phyloP scores from a whole-genome alignment of 2,329 filamentous ascomycete species.

The Cryphonectria japonica region DNA sequence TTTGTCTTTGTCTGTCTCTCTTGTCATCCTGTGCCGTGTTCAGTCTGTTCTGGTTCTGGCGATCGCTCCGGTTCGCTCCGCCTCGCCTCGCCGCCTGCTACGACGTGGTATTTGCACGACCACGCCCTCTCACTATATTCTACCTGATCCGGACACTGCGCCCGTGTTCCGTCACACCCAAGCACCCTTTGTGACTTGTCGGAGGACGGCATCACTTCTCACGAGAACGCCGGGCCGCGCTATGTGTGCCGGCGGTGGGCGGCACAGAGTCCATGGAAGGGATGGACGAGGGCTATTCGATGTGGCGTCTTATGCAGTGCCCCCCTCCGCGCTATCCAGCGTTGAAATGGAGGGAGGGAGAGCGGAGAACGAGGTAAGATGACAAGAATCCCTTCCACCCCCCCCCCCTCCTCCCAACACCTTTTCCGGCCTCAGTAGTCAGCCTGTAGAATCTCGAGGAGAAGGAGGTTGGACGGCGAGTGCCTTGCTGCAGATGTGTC shows the following conservation, averaged over 20 bases:
- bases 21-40: background rate
- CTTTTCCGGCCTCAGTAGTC: background rate
- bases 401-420: background rate
- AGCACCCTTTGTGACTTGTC: background rate
- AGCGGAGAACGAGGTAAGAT: background rate
- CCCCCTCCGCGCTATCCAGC: background rate
- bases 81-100: slow-evolving; percentile 1
- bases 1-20: background rate
- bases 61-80: background rate
- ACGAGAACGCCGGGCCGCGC: slow-evolving; percentile 9
- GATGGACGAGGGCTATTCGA: slow-evolving; percentile 13
- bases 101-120: background rate
- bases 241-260: slow-evolving; percentile 5
- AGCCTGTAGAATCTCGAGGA: background rate
- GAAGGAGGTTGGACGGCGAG: background rate
- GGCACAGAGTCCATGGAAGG: background rate
- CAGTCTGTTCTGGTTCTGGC: background rate
- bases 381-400: background rate
- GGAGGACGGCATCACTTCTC: background rate
- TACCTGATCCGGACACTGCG: background rate
- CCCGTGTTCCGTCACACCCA: background rate
- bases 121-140: background rate
- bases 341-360: background rate
- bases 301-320: slow-evolving; percentile 27
- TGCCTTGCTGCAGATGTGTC: slow-evolving; percentile 12